Evolutionary conservation across 495 filamentous ascomycete species (phyloP).

Genomic region (Podospora sp.): DNA sequence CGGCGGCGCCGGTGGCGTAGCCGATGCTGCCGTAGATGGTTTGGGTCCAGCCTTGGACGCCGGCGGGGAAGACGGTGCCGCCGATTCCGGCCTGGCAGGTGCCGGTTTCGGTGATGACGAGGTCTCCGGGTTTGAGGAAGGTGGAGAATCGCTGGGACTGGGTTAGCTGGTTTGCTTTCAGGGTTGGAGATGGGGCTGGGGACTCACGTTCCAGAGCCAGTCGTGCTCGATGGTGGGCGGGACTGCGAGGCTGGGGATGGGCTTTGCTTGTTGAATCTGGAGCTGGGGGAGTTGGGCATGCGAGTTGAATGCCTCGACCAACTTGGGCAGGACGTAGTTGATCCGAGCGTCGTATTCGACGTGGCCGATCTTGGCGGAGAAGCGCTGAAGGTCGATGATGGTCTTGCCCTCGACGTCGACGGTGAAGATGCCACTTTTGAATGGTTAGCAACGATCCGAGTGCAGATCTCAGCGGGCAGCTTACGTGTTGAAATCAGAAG

Average conservation of each 20-base stretch:
- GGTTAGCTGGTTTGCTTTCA: slow-evolving; percentile 5
- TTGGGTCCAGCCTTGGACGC: slow-evolving; percentile 38
- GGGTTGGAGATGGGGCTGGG: not conserved
- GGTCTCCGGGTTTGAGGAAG: slow-evolving; percentile 52
- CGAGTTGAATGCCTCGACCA: slow-evolving; percentile 28
- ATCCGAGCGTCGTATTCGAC: slow-evolving; percentile 36
- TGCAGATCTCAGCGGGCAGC: not conserved
- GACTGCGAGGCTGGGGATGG: not conserved
- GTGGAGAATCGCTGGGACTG: slow-evolving; percentile 15
- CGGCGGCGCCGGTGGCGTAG: slow-evolving; percentile 40
- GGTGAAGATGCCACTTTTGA: slow-evolving; percentile 42
- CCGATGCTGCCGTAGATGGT: slow-evolving; percentile 47
- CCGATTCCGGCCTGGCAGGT: slow-evolving; percentile 42
- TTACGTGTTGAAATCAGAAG: slow-evolving; percentile 37
- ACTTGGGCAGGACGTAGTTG: slow-evolving; percentile 34
- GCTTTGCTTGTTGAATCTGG: not conserved
- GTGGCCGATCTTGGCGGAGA: slow-evolving; percentile 38
- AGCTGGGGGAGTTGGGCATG: slow-evolving; percentile 20
- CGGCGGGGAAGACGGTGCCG: slow-evolving; percentile 33
- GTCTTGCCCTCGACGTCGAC: slow-evolving; percentile 27
- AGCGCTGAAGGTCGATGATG: slow-evolving; percentile 46
- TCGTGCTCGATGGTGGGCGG: slow-evolving; percentile 35
- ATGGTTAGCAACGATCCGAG: slow-evolving; percentile 10
- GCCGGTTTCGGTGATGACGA: slow-evolving; percentile 52
- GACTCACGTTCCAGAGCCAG: slow-evolving; percentile 39